Base-by-base conservation (phyloP, 73 alveolate genomes). In the Symbiodinium pilosum region DNA sequence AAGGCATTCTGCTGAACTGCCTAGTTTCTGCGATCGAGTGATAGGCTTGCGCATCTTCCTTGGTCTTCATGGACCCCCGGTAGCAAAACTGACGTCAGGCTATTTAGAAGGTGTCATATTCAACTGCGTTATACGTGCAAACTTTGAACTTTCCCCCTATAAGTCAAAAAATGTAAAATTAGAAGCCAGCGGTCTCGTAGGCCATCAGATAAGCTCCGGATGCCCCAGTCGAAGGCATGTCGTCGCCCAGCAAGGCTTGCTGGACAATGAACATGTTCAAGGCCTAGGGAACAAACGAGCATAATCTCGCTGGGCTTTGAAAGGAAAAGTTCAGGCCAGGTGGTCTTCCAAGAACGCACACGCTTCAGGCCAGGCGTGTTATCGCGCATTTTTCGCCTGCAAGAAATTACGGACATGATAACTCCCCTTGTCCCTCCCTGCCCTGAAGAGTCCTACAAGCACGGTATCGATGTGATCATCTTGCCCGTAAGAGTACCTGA, bases 201-300 rank as follows among this genome's bases (percentile, higher is more conserved):
- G 97, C 97, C 97, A 91, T 91, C n/a, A 91, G 97, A 28, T 68
- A 68, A 0, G 97, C 97, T 24, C 56, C 42, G 42, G 97, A 91
- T 3, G 97, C 77, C 81, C 97, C 97, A 8, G 87, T 91, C 54
- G 97, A 85, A 6, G 97, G 97, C 97, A 91, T 91, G 52, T 91
- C 97, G 41, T 91, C 97, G 6, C 97, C 97, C 73, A 91, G 30
- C 32, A 91, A 83, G 32, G 77, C 87, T 14, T 86, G 97, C 54
- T 91, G 97, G 40, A 91, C 88, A 14, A 91, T 69, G 97, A 91
- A 91, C 52, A 91, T 77, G 44, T 91, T 83, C 77, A 91, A 69
- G 30, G 88, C 97, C 97, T 89, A 18, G 40, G 21, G 38, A 14
- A 16, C 40, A 16, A 28, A 24, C 21, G 91, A 21, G 11, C 9